These are phyloP conservation scores for Rhizophagus sp. DNA, from an alignment of 192 early-diverging fungal genomes.

Conservation along the genomic window DNA sequence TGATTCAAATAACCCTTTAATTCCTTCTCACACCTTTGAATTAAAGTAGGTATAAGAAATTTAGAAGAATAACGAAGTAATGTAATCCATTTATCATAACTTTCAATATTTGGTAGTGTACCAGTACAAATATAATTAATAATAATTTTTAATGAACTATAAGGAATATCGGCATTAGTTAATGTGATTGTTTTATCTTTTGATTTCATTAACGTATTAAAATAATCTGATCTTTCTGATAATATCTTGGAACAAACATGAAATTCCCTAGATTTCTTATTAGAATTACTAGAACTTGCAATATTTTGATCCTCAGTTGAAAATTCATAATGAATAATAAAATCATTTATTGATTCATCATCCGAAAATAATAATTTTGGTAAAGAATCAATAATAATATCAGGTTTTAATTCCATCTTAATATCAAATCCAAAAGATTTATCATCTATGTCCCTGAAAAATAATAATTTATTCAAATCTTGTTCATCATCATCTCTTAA, in stretches of 20 bases:
- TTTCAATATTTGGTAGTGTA: not conserved
- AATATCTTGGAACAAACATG: not conserved
- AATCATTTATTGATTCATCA: not conserved
- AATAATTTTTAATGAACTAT: not conserved
- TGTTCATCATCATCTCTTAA: not conserved
- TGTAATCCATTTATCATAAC: not conserved
- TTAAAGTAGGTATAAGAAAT: not conserved
- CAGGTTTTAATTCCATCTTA: not conserved
- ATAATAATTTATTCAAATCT: not conserved
- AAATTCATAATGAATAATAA: not conserved
- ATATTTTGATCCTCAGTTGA: not conserved
- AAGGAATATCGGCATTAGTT: not conserved
- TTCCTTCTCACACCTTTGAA: slow-evolving; percentile 5
- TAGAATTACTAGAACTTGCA: too few species aligned
- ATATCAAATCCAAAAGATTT: not conserved
- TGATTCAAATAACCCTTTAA: not conserved
- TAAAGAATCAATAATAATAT: slow-evolving; percentile 1
- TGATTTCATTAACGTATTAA: not conserved
- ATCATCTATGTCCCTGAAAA: not conserved
- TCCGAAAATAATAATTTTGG: not conserved
- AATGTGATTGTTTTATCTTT: not conserved
- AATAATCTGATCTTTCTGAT: not conserved
- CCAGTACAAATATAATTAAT: not conserved
- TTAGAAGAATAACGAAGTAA: not conserved
- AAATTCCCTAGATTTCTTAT: not conserved